Evolutionary conservation across 768 basidiomycete species (phyloP), one percentile per base, ranked within the genome.

Genomic region (Trametes sanguinea): DNA sequence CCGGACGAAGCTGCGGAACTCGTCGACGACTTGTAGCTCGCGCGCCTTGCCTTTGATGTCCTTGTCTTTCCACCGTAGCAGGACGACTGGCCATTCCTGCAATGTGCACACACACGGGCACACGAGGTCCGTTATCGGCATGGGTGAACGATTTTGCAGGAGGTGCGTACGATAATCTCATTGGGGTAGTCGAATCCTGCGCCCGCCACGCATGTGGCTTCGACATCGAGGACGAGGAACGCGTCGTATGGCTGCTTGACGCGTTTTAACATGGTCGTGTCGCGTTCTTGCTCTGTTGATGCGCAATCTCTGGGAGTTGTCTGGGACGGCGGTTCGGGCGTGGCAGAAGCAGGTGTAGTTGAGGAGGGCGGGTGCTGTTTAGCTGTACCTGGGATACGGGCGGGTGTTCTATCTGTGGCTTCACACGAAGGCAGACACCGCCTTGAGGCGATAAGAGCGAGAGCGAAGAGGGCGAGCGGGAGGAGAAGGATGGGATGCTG

Each of bases 21-120:
- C 91, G 65, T 85, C 89, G 17, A 89, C 80, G 42, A 89, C 77
- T 70, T 87, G 84, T 27, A 98, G 78, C 45, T 78, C 77, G 60
- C 78, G 81, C 9, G 85, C 84, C 44, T 65, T 76, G 51, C 82
- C 83, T 53, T 82, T 80, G 16, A 73, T 60, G 37, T 80, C 77
- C 66, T 78, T 84, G 69, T 91, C 85, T 68, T 77, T 81, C 95
- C 95, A 98, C 62, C 83, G 83, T 61, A 98, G 79, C 3, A 99
- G 80, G 67, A 90, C 89, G 10, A 98, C 92, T 6, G 96, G 96
- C 76, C 93, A 94, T 76, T 99, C 95, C 95, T 96, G 73, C 2
- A 27, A 39, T 22, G 50, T 45, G 61, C 48, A 66, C 7, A 39
- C 16, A 42, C 33, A 22, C 33, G 22, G 22, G 22, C 35, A 37